Conservation (phyloP, 768 basidiomycete genomes). For the Lactifluus subvellereus region DNA sequence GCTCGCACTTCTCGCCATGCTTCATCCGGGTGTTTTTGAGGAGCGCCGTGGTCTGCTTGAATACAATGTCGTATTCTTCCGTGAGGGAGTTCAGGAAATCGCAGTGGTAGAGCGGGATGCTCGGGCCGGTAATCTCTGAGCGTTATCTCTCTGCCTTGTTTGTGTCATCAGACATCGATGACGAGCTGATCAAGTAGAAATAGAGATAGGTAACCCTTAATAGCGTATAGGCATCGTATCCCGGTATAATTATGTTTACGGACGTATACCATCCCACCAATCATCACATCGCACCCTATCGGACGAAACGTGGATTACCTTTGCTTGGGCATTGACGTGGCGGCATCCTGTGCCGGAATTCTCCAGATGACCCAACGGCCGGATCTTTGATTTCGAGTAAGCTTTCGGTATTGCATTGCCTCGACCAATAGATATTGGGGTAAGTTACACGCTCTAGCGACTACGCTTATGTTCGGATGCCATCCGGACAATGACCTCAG, state of each 20-base stretch:
- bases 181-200: neutral
- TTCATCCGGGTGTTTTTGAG: constrained; percentile 70
- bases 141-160: neutral
- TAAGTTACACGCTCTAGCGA: neutral
- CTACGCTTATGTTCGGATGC: neutral
- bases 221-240: neutral
- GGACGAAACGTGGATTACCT: neutral
- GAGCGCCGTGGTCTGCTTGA: constrained; percentile 71
- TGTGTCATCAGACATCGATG: neutral
- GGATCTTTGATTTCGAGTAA: neutral
- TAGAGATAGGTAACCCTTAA: neutral
- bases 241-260: constrained; percentile 5
- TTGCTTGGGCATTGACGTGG: neutral
- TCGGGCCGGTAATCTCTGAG: constrained; percentile 25
- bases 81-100: constrained; percentile 79
- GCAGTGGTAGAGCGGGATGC: constrained; percentile 65
- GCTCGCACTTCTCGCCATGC: constrained; percentile 62
- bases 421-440: constrained; percentile 5
- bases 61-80: constrained; percentile 81
- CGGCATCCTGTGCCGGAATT: neutral
- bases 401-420: neutral
- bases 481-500: neutral
- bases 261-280: neutral
- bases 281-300: neutral
- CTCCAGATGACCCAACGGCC: no score